phyloP scores from a whole-genome alignment of 495 filamentous ascomycete species.

The Schizothecium vesticola region DNA sequence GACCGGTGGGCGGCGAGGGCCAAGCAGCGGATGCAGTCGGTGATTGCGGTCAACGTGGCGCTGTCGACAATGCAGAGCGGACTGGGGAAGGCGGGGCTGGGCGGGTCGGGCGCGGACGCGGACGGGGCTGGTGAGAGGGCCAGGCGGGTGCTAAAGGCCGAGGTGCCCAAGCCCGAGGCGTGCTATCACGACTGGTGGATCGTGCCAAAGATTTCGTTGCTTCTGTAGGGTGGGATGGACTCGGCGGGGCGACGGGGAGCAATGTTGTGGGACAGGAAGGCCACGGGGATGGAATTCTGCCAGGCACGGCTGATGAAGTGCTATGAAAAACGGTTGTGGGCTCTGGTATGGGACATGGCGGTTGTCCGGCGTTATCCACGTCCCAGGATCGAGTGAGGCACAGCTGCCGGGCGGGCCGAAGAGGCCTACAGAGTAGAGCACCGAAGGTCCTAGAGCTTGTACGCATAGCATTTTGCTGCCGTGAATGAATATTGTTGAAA shows the following conservation, averaged over 20 bases:
- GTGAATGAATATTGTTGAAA: neutral
- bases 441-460: neutral
- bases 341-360: neutral
- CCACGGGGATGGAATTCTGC: neutral
- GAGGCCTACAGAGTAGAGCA: neutral
- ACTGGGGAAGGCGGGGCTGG: constrained; percentile 7
- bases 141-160: constrained; percentile 46
- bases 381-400: too few species aligned
- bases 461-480: neutral
- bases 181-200: constrained; percentile 73
- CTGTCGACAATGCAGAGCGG: constrained; percentile 53
- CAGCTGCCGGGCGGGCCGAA: too few species aligned
- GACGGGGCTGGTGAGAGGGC: constrained; percentile 16
- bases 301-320: too few species aligned
- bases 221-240: constrained; percentile 2
- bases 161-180: constrained; percentile 51
- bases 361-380: neutral
- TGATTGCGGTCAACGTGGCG: constrained; percentile 61
- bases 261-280: neutral
- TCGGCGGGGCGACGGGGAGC: neutral
- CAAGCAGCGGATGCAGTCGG: constrained; percentile 56
- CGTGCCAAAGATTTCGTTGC: constrained; percentile 55
- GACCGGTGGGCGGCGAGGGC: constrained; percentile 54
- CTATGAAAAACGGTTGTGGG: neutral
- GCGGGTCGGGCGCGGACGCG: constrained; percentile 13